Percentiles rank a stretch among this genome's conserved stretches.
These are phyloP conservation scores for Colletotrichum neosansevieriae DNA, from an alignment of 2,329 filamentous ascomycete species.

Conservation along the genomic window DNA sequence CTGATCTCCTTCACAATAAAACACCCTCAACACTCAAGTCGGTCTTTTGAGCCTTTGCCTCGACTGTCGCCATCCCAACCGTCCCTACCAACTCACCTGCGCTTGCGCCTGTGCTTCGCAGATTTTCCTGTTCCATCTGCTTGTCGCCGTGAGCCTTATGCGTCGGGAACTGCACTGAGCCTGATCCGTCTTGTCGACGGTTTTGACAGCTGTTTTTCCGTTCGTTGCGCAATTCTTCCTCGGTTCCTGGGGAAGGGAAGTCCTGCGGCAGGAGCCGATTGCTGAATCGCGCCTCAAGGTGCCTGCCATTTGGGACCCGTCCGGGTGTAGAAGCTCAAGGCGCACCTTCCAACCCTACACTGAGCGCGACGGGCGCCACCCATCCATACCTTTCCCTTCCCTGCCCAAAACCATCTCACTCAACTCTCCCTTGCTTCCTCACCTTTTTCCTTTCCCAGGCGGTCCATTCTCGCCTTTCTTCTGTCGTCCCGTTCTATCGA, in stretches of 20 bases:
- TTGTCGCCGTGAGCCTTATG: too few species aligned
- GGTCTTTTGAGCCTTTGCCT: not conserved
- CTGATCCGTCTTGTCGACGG: too few species aligned
- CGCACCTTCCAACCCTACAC: conserved; percentile 6
- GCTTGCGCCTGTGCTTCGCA: conserved; percentile 16
- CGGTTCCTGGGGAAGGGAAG: too few species aligned
- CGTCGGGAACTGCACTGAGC: too few species aligned
- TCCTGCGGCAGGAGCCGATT: not conserved
- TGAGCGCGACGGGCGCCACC: not conserved
- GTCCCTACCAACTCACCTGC: not conserved
- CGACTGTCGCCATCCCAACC: not conserved
- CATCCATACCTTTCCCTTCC: conserved; percentile 32
- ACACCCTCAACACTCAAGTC: not conserved
- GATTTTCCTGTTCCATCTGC: not conserved
- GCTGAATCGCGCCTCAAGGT: not conserved
- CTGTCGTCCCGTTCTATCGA: not conserved
- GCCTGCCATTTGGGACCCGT: not conserved
- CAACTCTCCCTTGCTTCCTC: not conserved
- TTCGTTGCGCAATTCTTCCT: not conserved
- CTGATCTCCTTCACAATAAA: conserved; percentile 11
- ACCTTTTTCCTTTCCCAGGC: not conserved
- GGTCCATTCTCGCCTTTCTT: not conserved
- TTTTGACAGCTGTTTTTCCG: not conserved
- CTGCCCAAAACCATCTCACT: not conserved
- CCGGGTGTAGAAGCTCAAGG: not conserved